phyloP scores from a whole-genome alignment of 2,329 filamentous ascomycete genomes.

The Cladophialophora chaetospira region DNA sequence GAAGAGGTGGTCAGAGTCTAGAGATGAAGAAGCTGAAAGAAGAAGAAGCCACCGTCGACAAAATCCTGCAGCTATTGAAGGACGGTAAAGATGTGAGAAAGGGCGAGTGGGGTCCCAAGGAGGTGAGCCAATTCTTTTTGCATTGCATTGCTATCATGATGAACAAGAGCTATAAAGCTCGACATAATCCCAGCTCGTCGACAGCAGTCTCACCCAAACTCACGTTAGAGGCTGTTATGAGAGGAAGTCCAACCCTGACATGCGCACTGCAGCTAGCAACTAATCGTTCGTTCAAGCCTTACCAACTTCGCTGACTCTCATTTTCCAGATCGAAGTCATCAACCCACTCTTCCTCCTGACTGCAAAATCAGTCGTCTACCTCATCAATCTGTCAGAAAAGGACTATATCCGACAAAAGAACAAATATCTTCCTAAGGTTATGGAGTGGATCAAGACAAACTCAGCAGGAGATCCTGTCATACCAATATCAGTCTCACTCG shows the following conservation, averaged over 20 bases:
- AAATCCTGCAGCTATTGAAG: constrained; percentile 79
- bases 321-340: constrained; percentile 83
- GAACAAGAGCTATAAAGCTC: constrained; percentile 97
- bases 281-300: constrained; percentile 13
- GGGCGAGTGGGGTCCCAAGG: constrained; percentile 85
- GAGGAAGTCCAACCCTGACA: constrained; percentile 77
- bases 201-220: constrained; percentile 69
- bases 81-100: constrained; percentile 93
- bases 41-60: constrained; percentile 90
- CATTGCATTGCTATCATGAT: constrained; percentile 67
- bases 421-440: constrained; percentile 93
- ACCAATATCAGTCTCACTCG: constrained; percentile 87
- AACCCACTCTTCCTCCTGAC: constrained; percentile 94
- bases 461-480: constrained; percentile 86
- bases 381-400: constrained; percentile 95
- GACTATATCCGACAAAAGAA: constrained; percentile 99
- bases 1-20: constrained; percentile 88
- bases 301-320: constrained; percentile 18
- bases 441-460: constrained; percentile 92
- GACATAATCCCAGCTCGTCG: constrained; percentile 99
- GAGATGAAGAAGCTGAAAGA: constrained; percentile 98
- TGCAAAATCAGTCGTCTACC: constrained; percentile 94
- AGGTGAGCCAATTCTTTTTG: constrained; percentile 56
- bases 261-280: constrained; percentile 3
- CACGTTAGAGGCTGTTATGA: constrained; percentile 79